Evolutionary conservation across 2,329 filamentous ascomycete genomes (phyloP).

Genomic region (Thelonectria blattea): DNA sequence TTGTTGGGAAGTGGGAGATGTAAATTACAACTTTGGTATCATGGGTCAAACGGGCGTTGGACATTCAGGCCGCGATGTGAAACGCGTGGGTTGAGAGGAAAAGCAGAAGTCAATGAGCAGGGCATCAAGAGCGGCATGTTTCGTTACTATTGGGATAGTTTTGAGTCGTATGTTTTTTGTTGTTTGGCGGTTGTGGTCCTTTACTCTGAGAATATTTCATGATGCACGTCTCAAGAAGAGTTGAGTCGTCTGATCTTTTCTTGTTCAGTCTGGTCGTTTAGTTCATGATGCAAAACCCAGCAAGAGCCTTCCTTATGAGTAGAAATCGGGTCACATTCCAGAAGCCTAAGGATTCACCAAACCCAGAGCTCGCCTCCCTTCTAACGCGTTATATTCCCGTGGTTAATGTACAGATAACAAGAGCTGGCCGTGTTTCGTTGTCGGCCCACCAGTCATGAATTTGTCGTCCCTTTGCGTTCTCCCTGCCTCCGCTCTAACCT

Average conservation of each 20-base stretch:
- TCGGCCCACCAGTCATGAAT: conserved; percentile 19
- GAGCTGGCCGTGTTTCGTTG: conserved; percentile 20
- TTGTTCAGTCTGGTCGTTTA: too few relatives aligned
- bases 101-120: conserved; percentile 3
- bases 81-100: conserved; percentile 29
- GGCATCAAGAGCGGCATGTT: background rate
- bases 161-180: background rate
- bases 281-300: background rate
- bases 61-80: conserved; percentile 29
- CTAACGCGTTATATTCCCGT: conserved; percentile 18
- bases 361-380: conserved; percentile 14
- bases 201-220: too few relatives aligned
- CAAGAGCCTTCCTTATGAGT: conserved; percentile 8
- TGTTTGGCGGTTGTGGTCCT: too few relatives aligned
- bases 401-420: conserved; percentile 36
- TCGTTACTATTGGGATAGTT: conserved; percentile 3
- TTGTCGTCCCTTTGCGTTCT: background rate
- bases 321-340: conserved; percentile 22
- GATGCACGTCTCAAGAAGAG: too few relatives aligned
- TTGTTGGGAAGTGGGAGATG: conserved; percentile 28
- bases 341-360: conserved; percentile 13
- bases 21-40: conserved; percentile 31
- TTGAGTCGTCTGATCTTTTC: too few relatives aligned
- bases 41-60: conserved; percentile 34
- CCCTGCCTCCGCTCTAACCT: conserved; percentile 19